phyloP scores from a whole-genome alignment of 2,329 filamentous ascomycete species.

The Colletotrichum sp. region DNA sequence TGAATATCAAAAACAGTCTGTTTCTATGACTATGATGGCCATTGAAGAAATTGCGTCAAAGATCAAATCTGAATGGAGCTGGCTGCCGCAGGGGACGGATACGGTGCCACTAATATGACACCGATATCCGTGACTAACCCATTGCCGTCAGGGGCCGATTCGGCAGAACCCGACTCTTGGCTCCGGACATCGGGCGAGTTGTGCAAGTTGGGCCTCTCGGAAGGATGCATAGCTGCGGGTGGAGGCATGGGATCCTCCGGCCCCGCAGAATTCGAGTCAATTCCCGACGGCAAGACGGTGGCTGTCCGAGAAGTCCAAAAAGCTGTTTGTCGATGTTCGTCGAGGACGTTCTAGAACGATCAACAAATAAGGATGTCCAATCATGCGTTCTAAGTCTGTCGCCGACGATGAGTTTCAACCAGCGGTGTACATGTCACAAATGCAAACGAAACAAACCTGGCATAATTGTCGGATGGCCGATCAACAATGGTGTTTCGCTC shows the following conservation, averaged over 20 bases:
- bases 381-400: not conserved
- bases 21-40: not conserved
- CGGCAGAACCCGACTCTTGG: not conserved
- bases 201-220: not conserved
- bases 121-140: slow-evolving; percentile 1
- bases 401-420: not conserved
- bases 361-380: not conserved
- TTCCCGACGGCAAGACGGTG: not conserved
- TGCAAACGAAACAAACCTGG: not conserved
- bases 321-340: not conserved
- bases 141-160: slow-evolving; percentile 2
- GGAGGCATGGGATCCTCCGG: not conserved
- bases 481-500: not conserved
- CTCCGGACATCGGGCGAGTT: slow-evolving; percentile 7
- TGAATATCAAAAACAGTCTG: not conserved
- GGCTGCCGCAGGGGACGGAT: not conserved
- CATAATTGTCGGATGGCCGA: not conserved
- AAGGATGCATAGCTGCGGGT: not conserved
- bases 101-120: not conserved
- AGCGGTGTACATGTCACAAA: not conserved
- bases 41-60: not conserved
- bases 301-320: not conserved
- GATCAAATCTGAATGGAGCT: not conserved
- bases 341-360: not conserved
- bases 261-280: not conserved